Evolutionary conservation across 2,329 filamentous ascomycete genomes (phyloP).

Genomic region (Fusarium sp.): DNA sequence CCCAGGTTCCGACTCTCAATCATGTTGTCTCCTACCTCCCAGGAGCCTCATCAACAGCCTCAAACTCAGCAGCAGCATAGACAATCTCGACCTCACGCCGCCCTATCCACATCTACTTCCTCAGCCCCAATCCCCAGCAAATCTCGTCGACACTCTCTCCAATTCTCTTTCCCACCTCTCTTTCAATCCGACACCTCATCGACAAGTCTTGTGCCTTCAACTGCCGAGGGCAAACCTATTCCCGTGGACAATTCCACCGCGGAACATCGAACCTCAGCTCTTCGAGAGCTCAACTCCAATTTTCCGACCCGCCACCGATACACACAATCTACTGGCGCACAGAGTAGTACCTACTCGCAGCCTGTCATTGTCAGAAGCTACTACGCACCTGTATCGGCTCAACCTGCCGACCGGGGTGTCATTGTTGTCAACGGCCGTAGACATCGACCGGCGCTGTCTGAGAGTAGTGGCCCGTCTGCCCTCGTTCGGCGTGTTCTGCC

Average conservation of each 20-base stretch:
- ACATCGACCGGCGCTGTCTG: slow-evolving; percentile 46
- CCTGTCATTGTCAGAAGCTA: slow-evolving; percentile 77
- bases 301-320: slow-evolving; percentile 70
- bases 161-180: slow-evolving; percentile 63
- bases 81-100: slow-evolving; percentile 45
- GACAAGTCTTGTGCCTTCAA: slow-evolving; percentile 66
- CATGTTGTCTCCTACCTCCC: slow-evolving; percentile 38
- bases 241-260: slow-evolving; percentile 69
- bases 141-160: slow-evolving; percentile 56
- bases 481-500: slow-evolving; percentile 51
- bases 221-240: slow-evolving; percentile 68
- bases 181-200: slow-evolving; percentile 65
- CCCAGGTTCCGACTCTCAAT: slow-evolving; percentile 22
- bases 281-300: slow-evolving; percentile 70
- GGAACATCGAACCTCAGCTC: slow-evolving; percentile 69
- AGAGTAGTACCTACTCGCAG: slow-evolving; percentile 72
- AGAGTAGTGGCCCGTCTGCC: slow-evolving; percentile 49
- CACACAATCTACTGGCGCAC: slow-evolving; percentile 68
- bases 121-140: slow-evolving; percentile 43
- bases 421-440: slow-evolving; percentile 50
- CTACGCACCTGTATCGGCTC: slow-evolving; percentile 60
- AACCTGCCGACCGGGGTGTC: slow-evolving; percentile 51
- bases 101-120: slow-evolving; percentile 45
- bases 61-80: slow-evolving; percentile 40
- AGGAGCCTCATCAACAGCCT: slow-evolving; percentile 37